Base-by-base conservation (phyloP, 257 asterid genomes). In the Solanum pinnatisectum region DNA sequence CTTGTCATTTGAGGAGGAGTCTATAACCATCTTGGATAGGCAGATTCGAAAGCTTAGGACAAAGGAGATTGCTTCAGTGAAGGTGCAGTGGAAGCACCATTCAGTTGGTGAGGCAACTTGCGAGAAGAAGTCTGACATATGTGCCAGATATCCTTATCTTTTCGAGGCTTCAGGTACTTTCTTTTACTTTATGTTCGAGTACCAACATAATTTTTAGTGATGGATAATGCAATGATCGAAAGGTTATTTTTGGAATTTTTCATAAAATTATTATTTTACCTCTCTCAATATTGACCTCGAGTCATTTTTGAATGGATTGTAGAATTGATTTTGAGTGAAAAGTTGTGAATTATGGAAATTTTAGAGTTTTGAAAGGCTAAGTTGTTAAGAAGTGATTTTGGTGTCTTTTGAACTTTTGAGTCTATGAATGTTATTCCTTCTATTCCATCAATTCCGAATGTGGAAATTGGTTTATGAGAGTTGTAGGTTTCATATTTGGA, bases 401-500 rank as follows among this genome's bases (percentile, higher is more conserved):
- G 11, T 56, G 65, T 18, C n/a, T 20, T 56, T 56, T 20, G 10
- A 1, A 7, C 18, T 56, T 56, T 56, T 9, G 4, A 18, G 65
- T 56, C 65, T 56, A 2, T 18, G 65, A 56, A 56, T 49, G 65
- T 0, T 0, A 56, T 56, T 56, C 10, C 65, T 56, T 20, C n/a
- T 5, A 56, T 56, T 56, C n/a, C 65, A 56, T 56, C 0, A 3
- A 2, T 56, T 56, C 0, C 0, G 2, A 1, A 0, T 56, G n/a
- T 20, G 65, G 0, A 56, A 56, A 20, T 18, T 20, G 25, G 0
- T 56, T 20, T 56, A 56, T 56, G 65, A 20, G 65, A 6, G 4
- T 56, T 56, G 65, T 18, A 18, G 65, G 25, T 20, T 56, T 56
- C 65, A 56, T 18, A 56, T 6, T 20, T 18, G n/a, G 65, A 18